A percentile compares a stretch with the other conserved stretches of the same genome.
Evolutionary conservation across 2,329 filamentous ascomycete species (phyloP).

Genomic region (Stachybotrys chartarum): DNA sequence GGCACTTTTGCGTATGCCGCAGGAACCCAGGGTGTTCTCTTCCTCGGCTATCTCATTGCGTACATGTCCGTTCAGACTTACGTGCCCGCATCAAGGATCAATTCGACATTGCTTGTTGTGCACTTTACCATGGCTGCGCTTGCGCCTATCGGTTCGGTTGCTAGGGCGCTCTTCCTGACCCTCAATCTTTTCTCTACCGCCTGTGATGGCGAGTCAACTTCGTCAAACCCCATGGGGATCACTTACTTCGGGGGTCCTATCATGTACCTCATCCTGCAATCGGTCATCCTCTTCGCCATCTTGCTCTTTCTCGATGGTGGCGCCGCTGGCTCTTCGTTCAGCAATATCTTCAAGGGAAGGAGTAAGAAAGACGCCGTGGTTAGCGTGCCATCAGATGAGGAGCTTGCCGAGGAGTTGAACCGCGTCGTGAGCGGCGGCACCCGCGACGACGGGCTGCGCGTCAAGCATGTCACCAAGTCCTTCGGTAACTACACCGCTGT

Average conservation of each 20-base stretch:
- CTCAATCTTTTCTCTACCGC: slow-evolving; percentile 80
- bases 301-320: slow-evolving; percentile 79
- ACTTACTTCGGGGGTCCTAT: slow-evolving; percentile 77
- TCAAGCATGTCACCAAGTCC: slow-evolving; percentile 71
- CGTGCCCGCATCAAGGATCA: slow-evolving; percentile 60
- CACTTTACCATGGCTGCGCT: slow-evolving; percentile 70
- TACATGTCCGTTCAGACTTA: slow-evolving; percentile 71
- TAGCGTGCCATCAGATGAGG: slow-evolving; percentile 40
- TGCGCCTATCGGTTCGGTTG: slow-evolving; percentile 69
- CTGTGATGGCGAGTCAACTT: slow-evolving; percentile 58
- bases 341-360: slow-evolving; percentile 25
- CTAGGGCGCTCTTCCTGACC: slow-evolving; percentile 66
- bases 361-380: slow-evolving; percentile 18
- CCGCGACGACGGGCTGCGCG: slow-evolving; percentile 61
- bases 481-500: slow-evolving; percentile 74
- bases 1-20: slow-evolving; percentile 80
- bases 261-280: slow-evolving; percentile 72
- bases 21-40: slow-evolving; percentile 65
- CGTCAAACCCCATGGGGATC: slow-evolving; percentile 62
- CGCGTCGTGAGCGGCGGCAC: slow-evolving; percentile 42
- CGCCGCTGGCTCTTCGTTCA: slow-evolving; percentile 48
- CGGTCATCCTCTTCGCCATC: slow-evolving; percentile 60
- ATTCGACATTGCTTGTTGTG: slow-evolving; percentile 57
- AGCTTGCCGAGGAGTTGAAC: slow-evolving; percentile 57
- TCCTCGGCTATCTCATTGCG: slow-evolving; percentile 64